A percentile compares a stretch with the other conserved stretches of the same genome.
Conservation (phyloP, 2,329 filamentous ascomycete genomes). For the Dryadomyces sulphureus region DNA sequence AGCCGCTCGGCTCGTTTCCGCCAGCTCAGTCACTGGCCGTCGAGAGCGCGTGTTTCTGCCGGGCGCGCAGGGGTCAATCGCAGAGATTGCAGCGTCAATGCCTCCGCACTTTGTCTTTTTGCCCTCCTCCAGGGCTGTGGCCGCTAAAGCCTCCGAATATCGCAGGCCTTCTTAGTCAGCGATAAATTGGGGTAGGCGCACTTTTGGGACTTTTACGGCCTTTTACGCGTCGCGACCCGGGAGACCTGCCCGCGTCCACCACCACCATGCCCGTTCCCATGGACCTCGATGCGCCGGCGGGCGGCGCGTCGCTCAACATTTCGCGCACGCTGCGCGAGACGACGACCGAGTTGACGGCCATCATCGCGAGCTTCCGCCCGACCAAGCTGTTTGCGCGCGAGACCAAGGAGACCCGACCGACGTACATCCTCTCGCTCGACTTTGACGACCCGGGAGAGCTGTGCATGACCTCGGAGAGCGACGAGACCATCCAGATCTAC, state of each 20-base stretch:
- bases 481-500: conserved; percentile 92
- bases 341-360: conserved; percentile 58
- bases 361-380: conserved; percentile 64
- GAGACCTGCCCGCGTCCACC: neutral
- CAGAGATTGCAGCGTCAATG: no score
- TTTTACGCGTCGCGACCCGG: neutral
- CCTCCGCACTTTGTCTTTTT: no score
- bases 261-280: conserved; percentile 36
- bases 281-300: conserved; percentile 35
- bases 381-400: conserved; percentile 55
- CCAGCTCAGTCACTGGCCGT: no score
- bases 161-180: no score
- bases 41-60: no score
- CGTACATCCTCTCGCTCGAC: conserved; percentile 75
- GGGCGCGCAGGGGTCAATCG: no score
- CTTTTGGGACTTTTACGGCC: neutral
- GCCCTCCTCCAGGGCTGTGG: no score
- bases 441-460: conserved; percentile 93
- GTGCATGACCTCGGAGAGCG: conserved; percentile 78
- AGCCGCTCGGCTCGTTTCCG: no score
- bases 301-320: conserved; percentile 28
- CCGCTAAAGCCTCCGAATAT: no score
- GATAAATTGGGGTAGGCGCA: no score
- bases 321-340: conserved; percentile 31
- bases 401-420: conserved; percentile 35